Base-by-base conservation (phyloP, 192 early-diverging fungal genomes). In the Bifiguratus adelaidae region DNA sequence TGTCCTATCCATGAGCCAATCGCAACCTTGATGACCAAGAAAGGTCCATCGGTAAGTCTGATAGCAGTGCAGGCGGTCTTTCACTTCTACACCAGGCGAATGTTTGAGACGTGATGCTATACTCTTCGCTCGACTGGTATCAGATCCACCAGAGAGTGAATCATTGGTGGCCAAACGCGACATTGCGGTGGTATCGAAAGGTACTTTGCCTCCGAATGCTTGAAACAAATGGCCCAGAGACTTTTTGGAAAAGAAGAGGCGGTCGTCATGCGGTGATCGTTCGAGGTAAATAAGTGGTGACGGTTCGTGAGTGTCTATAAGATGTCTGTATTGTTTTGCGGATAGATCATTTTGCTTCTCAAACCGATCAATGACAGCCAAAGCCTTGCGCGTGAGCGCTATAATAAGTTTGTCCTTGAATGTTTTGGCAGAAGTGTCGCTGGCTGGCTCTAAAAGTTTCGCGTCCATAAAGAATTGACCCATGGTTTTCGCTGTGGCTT, bases 391-490 rank as follows among this genome's bases (percentile, higher is more conserved):
- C 0, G 76, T 78, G 13, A 70, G 47, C 11, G 50, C 47, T 29
- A 58, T 72, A 2, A 78, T 51, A 18, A 55, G 55, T 29, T 61
- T 70, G 32, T 65, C 65, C 30, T 67, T 68, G 27, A 78, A 65
- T 11, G 48, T 48, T 24, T 65, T 51, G 42, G 54, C 70, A 15
- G 29, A 40, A 7, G 70, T 53, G 30, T 78, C 76, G 0, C 50
- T 26, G 3, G 63, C 60, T n/a, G 59, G 62, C 30, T 66, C 67
- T 27, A 70, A 60, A 9, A 78, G 50, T n/a, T 62, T 57, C 7
- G 76, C 67, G 15, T 70, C 64, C 50, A 78, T 55, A 27, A 78
- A 75, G 13, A 65, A 60, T 32, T 72, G 63, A 33, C 65, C 64
- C 0, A 78, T 43, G 30, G 56, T 68, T 22, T 61, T 61, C 2